These are phyloP conservation scores for Candida bentonensis DNA, from an alignment of 805 yeast genomes.

Conservation along the genomic window DNA sequence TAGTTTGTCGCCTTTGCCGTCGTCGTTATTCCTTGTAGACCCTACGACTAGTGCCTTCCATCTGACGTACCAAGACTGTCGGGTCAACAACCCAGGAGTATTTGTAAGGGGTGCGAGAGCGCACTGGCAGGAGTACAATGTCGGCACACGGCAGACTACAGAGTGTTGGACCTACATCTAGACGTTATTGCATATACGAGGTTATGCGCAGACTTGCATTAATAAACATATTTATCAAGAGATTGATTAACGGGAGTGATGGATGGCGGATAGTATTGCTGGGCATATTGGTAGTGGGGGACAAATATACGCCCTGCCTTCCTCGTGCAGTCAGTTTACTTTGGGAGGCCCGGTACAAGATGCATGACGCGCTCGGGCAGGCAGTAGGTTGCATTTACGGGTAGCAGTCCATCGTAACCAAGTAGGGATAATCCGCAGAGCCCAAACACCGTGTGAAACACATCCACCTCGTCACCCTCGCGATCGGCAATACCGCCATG, in stretches of 20 bases:
- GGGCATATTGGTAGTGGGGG: too few species aligned
- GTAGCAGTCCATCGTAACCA: conserved; percentile 42
- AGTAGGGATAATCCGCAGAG: conserved; percentile 74
- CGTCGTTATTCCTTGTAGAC: conserved; percentile 48
- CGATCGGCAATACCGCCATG: conserved; percentile 90
- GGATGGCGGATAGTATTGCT: too few species aligned
- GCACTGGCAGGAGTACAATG: conserved; percentile 61
- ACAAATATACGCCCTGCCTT: too few species aligned
- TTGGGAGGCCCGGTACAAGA: conserved; percentile 6
- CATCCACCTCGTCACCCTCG: conserved; percentile 82
- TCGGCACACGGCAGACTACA: conserved; percentile 37
- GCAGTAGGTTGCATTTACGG: conserved; percentile 78
- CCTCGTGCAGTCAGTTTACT: neutral
- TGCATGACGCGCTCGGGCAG: conserved; percentile 43
- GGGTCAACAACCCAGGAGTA: conserved; percentile 57
- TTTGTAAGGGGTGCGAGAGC: conserved; percentile 33
- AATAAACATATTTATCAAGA: neutral
- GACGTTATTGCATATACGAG: neutral
- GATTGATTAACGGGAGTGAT: too few species aligned
- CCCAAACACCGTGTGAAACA: conserved; percentile 85
- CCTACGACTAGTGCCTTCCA: conserved; percentile 57
- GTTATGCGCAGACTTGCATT: too few species aligned
- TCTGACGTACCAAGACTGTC: conserved; percentile 70
- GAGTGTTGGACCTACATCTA: neutral
- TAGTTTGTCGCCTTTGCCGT: conserved; percentile 68